A percentile compares a stretch with the other conserved stretches of the same genome.
Conservation (phyloP, 2,329 filamentous ascomycete genomes). For the Fusarium continuum region DNA sequence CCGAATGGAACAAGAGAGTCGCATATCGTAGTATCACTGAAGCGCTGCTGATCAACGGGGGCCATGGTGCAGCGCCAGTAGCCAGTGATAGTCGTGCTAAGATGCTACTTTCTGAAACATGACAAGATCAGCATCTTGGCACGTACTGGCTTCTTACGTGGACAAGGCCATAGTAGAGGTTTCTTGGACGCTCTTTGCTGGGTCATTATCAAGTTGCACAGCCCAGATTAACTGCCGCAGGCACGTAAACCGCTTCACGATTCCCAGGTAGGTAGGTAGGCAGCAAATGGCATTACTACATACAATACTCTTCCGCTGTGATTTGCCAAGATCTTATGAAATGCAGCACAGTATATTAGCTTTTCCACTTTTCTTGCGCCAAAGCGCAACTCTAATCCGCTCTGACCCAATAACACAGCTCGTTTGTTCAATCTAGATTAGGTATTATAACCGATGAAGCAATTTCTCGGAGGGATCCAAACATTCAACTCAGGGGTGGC, state of each 20-base stretch:
- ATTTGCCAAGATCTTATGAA: constrained; percentile 5
- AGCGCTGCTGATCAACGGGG: constrained; percentile 21
- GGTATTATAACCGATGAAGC: constrained; percentile 4
- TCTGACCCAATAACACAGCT: not conserved
- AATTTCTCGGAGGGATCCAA: not conserved
- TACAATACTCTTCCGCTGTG: not conserved
- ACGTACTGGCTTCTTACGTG: not conserved
- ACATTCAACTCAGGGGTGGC: not conserved
- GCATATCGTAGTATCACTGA: not conserved
- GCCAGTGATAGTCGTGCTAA: not conserved
- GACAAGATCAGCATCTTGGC: constrained; percentile 35
- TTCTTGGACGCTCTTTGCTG: not conserved
- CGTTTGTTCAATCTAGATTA: not conserved
- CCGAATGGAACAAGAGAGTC: not conserved
- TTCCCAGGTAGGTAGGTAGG: no score
- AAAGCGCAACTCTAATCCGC: constrained; percentile 14
- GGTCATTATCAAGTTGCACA: not conserved
- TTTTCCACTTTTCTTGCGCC: constrained; percentile 17
- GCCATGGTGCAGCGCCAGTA: not conserved
- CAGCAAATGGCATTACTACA: no score
- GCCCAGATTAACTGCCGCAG: not conserved
- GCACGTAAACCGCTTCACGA: no score
- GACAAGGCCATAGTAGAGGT: not conserved
- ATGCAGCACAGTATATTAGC: constrained; percentile 22
- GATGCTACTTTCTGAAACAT: constrained; percentile 21